Base-by-base conservation (phyloP, 176 grass and related monocot species). In the Phyllostachys edulis region DNA sequence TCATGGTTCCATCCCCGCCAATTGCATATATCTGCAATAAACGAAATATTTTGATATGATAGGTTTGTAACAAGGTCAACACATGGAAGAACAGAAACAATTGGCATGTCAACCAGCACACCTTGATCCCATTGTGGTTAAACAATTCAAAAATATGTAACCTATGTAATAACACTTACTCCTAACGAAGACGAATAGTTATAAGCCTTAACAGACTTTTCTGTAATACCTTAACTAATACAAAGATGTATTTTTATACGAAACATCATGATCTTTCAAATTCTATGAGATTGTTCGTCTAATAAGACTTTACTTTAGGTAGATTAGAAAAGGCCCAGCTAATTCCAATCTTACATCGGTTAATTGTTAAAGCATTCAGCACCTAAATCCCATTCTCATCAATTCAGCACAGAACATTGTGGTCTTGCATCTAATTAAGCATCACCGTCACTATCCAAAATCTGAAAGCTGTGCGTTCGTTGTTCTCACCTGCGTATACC, bases 1-100 rank as follows among this genome's bases (percentile, higher is more conserved):
- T 93, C 93, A 98, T 98, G 16, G 96, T 98, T 66, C 96, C 96
- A 61, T 98, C 96, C 6, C 93, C 93, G 0, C 96, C 93, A 18
- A 95, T 92, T 9, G 71, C 90, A 80, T 98, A 96, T 9, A 96
- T 26, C 96, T 98, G 75, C 8, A 76, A 45, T n/a, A 42, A 61
- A 62, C 10, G 17, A 37, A 67, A 81, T 0, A 40, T 47, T 59
- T 68, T 2, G 5, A 7, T 3, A 9, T 50, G 1, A 49, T 34
- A 71, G 10, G 10, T 44, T 71, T 15, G 49, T 63, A 46, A 21
- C 6, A 68, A 61, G 20, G 1, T 21, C 45, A 44, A 61, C 6
- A 56, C 12, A 32, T 18, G 7, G 6, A 87, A 63, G 14, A 26
- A 79, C 6, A 5, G 15, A 29, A 13, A 65, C 23, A 37, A 45